These are phyloP conservation scores for Kazachstania taianensis DNA, from an alignment of 805 yeast species.

Conservation along the genomic window DNA sequence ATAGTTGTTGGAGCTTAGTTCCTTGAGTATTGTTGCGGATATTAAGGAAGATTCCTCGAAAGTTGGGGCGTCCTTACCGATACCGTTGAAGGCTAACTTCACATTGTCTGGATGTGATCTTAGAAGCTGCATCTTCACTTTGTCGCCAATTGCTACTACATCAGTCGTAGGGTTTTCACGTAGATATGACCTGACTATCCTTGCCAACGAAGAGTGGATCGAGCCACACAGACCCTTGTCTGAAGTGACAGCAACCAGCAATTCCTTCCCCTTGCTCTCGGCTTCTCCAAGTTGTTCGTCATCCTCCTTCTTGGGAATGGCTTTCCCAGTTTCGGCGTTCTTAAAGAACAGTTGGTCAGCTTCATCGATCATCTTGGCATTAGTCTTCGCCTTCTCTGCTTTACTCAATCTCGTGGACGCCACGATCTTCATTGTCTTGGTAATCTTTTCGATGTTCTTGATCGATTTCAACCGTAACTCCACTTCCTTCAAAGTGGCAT, in stretches of 20 bases:
- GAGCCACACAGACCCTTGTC: conserved; percentile 99
- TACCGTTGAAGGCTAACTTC: conserved; percentile 73
- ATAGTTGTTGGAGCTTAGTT: conserved; percentile 38
- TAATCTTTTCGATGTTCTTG: conserved; percentile 97
- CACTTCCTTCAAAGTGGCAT: conserved; percentile 97
- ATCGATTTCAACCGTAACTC: conserved; percentile 96
- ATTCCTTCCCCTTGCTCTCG: conserved; percentile 41
- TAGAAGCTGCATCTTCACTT: conserved; percentile 75
- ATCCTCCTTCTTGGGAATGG: conserved; percentile 29
- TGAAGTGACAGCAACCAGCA: conserved; percentile 81
- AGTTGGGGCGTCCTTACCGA: conserved; percentile 95
- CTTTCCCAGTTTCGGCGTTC: conserved; percentile 67
- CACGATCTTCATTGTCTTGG: conserved; percentile 99
- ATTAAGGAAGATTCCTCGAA: conserved; percentile 83
- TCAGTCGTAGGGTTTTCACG: conserved; percentile 64
- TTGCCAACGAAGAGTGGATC: conserved; percentile 89
- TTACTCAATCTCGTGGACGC: conserved; percentile 93
- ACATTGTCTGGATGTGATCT: conserved; percentile 69
- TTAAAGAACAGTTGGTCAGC: conserved; percentile 71
- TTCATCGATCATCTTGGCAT: conserved; percentile 74
- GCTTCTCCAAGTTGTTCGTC: not conserved
- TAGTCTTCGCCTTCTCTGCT: conserved; percentile 90
- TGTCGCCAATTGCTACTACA: conserved; percentile 87
- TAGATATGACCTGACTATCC: conserved; percentile 65
- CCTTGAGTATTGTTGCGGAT: conserved; percentile 67